A percentile compares a stretch with the other conserved stretches of the same genome.
These are phyloP conservation scores for Vigna trinervia DNA, from an alignment of 306 rosid species.

Conservation along the genomic window DNA sequence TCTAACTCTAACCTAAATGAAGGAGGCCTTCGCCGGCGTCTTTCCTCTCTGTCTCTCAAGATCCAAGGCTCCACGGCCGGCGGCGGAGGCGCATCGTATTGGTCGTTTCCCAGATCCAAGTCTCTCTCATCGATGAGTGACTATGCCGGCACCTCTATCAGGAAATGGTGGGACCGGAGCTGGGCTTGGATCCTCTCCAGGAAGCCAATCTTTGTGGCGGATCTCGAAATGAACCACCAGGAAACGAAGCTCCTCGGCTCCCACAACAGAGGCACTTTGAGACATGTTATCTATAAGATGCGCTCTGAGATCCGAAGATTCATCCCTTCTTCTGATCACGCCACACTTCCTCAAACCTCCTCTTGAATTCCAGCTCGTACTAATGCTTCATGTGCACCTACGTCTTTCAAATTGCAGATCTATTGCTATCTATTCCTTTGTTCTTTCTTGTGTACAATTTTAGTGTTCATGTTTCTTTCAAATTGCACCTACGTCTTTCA, in stretches of 20 bases:
- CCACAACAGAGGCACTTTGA: slow-evolving; percentile 67
- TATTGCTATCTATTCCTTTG: slow-evolving; percentile 44
- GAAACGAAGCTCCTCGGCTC: slow-evolving; percentile 74
- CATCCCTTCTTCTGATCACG: slow-evolving; percentile 52
- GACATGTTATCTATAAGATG: slow-evolving; percentile 71
- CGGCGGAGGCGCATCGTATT: slow-evolving; percentile 45
- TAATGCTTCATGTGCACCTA: not conserved
- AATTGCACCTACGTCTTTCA: too few species aligned
- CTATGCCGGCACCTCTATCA: slow-evolving; percentile 64
- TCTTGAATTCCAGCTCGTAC: not conserved
- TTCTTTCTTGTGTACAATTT: slow-evolving; percentile 39
- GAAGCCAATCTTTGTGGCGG: slow-evolving; percentile 72
- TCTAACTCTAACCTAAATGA: slow-evolving; percentile 15
- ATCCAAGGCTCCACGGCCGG: slow-evolving; percentile 55
- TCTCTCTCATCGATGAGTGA: slow-evolving; percentile 75
- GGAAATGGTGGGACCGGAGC: slow-evolving; percentile 82
- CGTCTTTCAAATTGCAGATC: not conserved
- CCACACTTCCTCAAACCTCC: slow-evolving; percentile 73
- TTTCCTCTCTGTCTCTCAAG: slow-evolving; percentile 74
- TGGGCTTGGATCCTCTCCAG: slow-evolving; percentile 81
- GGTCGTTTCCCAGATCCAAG: slow-evolving; percentile 73
- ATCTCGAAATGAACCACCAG: slow-evolving; percentile 88
- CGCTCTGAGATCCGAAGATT: slow-evolving; percentile 73
- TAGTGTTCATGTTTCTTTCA: not conserved
- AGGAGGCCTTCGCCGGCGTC: slow-evolving; percentile 67